phyloP scores from a whole-genome alignment of 1,284 basidiomycete species.

The Irpex sp. region DNA sequence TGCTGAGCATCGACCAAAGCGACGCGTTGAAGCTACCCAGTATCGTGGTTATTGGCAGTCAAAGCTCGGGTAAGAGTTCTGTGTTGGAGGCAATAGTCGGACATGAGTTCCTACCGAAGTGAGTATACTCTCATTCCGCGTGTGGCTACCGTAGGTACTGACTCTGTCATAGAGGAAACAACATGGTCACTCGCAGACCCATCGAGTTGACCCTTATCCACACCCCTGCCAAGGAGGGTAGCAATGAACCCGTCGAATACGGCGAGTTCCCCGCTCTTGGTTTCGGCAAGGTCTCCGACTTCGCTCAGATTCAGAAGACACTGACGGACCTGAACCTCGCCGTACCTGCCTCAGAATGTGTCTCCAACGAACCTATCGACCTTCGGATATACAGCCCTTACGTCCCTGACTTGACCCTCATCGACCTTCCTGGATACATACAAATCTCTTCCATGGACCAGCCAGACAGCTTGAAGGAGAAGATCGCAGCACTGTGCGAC shows the following conservation, averaged over 20 bases:
- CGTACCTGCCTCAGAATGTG: conserved; percentile 82
- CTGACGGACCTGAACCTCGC: conserved; percentile 94
- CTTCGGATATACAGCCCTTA: conserved; percentile 93
- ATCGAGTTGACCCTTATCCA: conserved; percentile 97
- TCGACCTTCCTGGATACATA: conserved; percentile 96
- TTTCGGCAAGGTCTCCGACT: conserved; percentile 85
- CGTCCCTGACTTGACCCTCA: conserved; percentile 95
- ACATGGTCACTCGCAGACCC: conserved; percentile 98
- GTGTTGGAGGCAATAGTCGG: conserved; percentile 98
- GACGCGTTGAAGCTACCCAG: conserved; percentile 91
- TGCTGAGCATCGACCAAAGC: conserved; percentile 93
- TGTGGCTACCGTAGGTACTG: conserved; percentile 10
- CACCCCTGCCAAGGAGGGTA: conserved; percentile 56
- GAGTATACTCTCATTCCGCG: conserved; percentile 21
- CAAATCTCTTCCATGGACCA: conserved; percentile 95
- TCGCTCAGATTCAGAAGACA: conserved; percentile 85
- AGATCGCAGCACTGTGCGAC: conserved; percentile 86
- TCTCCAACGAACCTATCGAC: conserved; percentile 94
- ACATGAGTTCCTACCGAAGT: conserved; percentile 98
- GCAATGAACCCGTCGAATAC: conserved; percentile 69
- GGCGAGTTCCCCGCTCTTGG: conserved; percentile 93
- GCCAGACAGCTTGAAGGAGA: conserved; percentile 91
- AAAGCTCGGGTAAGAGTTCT: conserved; percentile 97
- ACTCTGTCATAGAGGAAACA: conserved; percentile 70
- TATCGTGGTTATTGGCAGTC: conserved; percentile 97